Conservation (phyloP, 2,329 filamentous ascomycete species). For the Tolypocladium capitatum region DNA sequence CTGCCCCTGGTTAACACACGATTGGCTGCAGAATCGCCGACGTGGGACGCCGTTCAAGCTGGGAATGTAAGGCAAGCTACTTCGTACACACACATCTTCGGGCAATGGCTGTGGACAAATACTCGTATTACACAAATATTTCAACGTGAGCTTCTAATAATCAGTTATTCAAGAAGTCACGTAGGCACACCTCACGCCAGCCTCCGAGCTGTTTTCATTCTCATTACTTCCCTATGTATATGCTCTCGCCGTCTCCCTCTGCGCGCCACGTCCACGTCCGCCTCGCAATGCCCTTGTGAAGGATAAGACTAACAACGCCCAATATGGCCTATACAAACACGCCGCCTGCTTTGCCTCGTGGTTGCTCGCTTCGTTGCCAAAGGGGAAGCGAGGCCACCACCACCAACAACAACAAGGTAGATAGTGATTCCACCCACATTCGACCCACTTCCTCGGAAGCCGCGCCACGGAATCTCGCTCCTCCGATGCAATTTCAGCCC, state of each 20-base stretch:
- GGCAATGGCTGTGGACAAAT: not conserved
- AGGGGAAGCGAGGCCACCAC: not conserved
- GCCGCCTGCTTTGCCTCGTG: constrained; percentile 4
- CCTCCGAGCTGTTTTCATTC: not conserved
- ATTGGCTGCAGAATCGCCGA: not conserved
- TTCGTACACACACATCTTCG: not conserved
- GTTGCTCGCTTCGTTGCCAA: not conserved
- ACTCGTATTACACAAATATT: too few relatives aligned
- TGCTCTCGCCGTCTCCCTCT: not conserved
- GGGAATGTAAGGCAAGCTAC: not conserved
- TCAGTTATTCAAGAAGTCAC: too few relatives aligned
- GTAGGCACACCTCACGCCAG: not conserved
- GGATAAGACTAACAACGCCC: constrained; percentile 4
- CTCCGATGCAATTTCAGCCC: not conserved
- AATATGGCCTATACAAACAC: constrained; percentile 10
- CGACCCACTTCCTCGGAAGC: not conserved
- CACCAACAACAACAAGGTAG: not conserved
- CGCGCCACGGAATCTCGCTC: not conserved
- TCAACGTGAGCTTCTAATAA: too few relatives aligned
- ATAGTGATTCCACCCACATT: not conserved
- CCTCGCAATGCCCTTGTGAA: not conserved
- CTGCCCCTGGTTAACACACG: not conserved
- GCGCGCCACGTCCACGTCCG: not conserved
- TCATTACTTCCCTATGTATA: not conserved
- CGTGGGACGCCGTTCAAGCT: not conserved